These are phyloP conservation scores for Nothophaeocryptopus gaeumannii DNA, from an alignment of 2,329 filamentous ascomycete genomes.

Conservation along the genomic window DNA sequence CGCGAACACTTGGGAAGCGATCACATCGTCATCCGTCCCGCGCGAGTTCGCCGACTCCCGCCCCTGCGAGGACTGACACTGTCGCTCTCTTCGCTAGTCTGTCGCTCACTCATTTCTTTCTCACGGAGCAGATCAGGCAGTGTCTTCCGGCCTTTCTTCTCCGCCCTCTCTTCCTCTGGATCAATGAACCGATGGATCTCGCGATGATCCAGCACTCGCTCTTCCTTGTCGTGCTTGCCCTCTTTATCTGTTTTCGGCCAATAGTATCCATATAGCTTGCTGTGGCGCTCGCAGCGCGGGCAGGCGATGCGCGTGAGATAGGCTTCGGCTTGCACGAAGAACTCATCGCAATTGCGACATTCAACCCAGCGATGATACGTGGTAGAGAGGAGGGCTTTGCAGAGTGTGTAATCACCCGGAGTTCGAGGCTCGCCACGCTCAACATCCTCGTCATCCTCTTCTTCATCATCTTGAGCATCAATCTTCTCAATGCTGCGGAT, in stretches of 20 bases:
- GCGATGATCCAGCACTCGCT: conserved; percentile 77
- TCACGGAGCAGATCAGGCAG: conserved; percentile 30
- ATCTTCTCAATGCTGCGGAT: conserved; percentile 30
- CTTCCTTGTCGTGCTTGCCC: conserved; percentile 67
- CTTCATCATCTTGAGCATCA: conserved; percentile 6
- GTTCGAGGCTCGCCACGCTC: conserved; percentile 38
- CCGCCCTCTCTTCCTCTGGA: conserved; percentile 40
- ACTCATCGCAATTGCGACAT: conserved; percentile 76
- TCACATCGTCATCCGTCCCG: too few relatives aligned
- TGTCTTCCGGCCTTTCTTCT: conserved; percentile 35
- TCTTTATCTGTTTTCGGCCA: conserved; percentile 94
- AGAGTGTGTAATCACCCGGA: conserved; percentile 69
- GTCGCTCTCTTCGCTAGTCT: conserved; percentile 21
- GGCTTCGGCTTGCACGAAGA: conserved; percentile 84
- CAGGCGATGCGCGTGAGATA: conserved; percentile 84
- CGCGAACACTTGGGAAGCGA: too few relatives aligned
- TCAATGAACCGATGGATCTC: conserved; percentile 80
- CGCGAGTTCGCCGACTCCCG: too few relatives aligned
- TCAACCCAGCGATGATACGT: conserved; percentile 80
- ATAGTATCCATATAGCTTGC: conserved; percentile 87
- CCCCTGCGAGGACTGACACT: too few relatives aligned
- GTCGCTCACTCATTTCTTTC: conserved; percentile 26
- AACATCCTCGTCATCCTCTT: conserved; percentile 20
- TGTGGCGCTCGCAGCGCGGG: conserved; percentile 90
- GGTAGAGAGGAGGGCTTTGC: conserved; percentile 70